phyloP scores from a whole-genome alignment of 2,329 filamentous ascomycete genomes.

The Zasmidium cellare region DNA sequence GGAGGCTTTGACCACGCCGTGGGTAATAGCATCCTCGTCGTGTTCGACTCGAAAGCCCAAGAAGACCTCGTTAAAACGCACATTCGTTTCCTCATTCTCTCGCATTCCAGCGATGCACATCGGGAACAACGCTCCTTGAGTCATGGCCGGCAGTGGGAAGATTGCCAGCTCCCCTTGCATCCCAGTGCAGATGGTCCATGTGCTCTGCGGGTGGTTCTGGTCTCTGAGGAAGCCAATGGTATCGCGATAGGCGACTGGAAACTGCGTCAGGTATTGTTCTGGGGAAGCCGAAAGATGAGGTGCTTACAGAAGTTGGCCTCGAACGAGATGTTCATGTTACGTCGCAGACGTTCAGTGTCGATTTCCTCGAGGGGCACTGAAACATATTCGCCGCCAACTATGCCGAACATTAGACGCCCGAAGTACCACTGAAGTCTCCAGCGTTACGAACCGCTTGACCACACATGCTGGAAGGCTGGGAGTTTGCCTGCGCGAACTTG shows the following conservation, averaged over 20 bases:
- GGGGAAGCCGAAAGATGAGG: too few species aligned
- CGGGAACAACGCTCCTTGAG: slow-evolving; percentile 40
- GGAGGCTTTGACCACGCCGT: slow-evolving; percentile 8
- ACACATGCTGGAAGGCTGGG: slow-evolving; percentile 43
- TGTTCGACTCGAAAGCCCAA: slow-evolving; percentile 23
- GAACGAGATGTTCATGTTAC: slow-evolving; percentile 27
- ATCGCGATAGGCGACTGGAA: slow-evolving; percentile 15
- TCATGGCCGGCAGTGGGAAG: slow-evolving; percentile 29
- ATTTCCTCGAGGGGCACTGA: slow-evolving; percentile 26
- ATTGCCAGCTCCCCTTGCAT: slow-evolving; percentile 30
- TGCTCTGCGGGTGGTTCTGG: slow-evolving; percentile 29
- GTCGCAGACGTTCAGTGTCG: slow-evolving; percentile 21
- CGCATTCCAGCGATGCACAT: slow-evolving; percentile 34
- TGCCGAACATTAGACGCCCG: background rate
- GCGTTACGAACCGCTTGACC: slow-evolving; percentile 29
- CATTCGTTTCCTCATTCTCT: slow-evolving; percentile 33
- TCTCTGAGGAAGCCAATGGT: slow-evolving; percentile 37
- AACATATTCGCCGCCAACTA: slow-evolving; percentile 31
- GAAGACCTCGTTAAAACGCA: slow-evolving; percentile 44
- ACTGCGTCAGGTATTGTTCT: background rate
- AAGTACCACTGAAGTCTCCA: background rate
- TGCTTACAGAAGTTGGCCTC: slow-evolving; percentile 36
- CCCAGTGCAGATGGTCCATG: slow-evolving; percentile 39
- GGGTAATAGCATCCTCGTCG: slow-evolving; percentile 7
- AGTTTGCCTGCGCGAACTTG: slow-evolving; percentile 36